Percentiles rank a stretch among this genome's conserved stretches.
Conservation (phyloP, 2,329 filamentous ascomycete genomes). For the Daldinia eschscholtzii region DNA sequence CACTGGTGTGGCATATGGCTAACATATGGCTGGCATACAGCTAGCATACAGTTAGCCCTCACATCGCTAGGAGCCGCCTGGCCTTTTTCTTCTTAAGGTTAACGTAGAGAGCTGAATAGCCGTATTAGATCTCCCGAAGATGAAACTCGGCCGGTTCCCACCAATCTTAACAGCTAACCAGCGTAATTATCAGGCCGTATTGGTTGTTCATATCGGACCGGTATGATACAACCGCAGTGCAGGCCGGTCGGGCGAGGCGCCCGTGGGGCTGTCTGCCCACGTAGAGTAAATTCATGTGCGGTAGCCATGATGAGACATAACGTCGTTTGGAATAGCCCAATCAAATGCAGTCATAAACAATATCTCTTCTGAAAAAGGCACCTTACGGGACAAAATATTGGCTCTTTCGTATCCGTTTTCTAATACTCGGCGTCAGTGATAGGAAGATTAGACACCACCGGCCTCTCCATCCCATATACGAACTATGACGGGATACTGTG, state of each 20-base stretch:
- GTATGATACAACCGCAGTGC: slow-evolving; percentile 31
- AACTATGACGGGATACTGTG: slow-evolving; percentile 37
- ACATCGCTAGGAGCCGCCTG: slow-evolving; percentile 19
- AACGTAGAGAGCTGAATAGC: slow-evolving; percentile 17
- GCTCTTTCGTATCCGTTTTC: slow-evolving; percentile 21
- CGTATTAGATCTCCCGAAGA: slow-evolving; percentile 30
- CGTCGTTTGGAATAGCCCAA: slow-evolving; percentile 24
- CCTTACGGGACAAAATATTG: slow-evolving; percentile 19
- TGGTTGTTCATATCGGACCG: slow-evolving; percentile 38
- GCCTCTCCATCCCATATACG: slow-evolving; percentile 30
- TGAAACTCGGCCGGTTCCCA: slow-evolving; percentile 28
- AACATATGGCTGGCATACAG: slow-evolving; percentile 15
- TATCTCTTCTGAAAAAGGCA: slow-evolving; percentile 14
- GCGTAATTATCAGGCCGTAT: slow-evolving; percentile 34
- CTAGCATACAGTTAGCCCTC: slow-evolving; percentile 14
- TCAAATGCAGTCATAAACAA: slow-evolving; percentile 15
- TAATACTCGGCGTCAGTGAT: slow-evolving; percentile 15
- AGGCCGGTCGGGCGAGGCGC: slow-evolving; percentile 32
- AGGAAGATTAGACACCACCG: slow-evolving; percentile 14
- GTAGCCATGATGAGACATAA: slow-evolving; percentile 33
- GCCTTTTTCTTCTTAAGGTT: slow-evolving; percentile 10
- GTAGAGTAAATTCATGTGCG: slow-evolving; percentile 17
- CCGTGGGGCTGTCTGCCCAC: slow-evolving; percentile 25
- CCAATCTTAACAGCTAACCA: slow-evolving; percentile 22
- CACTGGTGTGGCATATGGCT: slow-evolving; percentile 19